Percentiles rank a stretch among this genome's conserved stretches.
Evolutionary conservation across 177 flowering plant genomes (phyloP).

Genomic region (Tripterygium wilfordii): DNA sequence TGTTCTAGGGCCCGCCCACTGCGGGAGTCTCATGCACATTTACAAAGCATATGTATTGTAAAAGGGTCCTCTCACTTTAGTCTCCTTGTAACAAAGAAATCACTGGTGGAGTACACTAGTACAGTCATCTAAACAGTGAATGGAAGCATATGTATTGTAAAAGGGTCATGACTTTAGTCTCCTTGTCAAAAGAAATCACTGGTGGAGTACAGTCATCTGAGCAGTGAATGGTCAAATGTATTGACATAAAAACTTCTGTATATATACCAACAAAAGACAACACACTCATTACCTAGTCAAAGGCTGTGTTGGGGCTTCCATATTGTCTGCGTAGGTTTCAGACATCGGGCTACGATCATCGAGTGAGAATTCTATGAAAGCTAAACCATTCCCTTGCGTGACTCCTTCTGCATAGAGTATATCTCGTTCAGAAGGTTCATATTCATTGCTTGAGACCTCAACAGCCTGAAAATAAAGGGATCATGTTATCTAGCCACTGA

Average conservation of each 20-base stretch:
- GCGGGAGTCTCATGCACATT: no score
- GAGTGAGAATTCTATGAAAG: conserved; percentile 86
- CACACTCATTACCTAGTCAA: conserved; percentile 48
- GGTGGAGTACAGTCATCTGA: no score
- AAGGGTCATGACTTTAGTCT: no score
- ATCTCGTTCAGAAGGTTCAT: conserved; percentile 89
- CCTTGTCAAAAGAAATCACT: no score
- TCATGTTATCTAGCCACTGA: no score
- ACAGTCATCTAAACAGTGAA: no score
- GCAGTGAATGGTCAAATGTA: background rate
- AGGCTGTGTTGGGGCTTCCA: conserved; percentile 60
- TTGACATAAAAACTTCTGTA: background rate
- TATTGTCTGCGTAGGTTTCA: conserved; percentile 75
- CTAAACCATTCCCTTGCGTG: conserved; percentile 94
- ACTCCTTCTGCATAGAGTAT: conserved; percentile 97
- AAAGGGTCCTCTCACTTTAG: no score
- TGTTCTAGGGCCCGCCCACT: no score
- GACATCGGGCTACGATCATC: conserved; percentile 98
- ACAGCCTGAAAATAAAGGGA: conserved; percentile 58
- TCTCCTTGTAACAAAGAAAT: no score
- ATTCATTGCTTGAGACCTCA: conserved; percentile 95
- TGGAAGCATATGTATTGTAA: no score
- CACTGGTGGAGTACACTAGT: no score
- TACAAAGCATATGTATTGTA: no score
- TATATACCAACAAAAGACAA: background rate